Percentiles rank a stretch among this genome's conserved stretches.
Conservation (phyloP, 2,329 filamentous ascomycete genomes). For the Trichoderma harzianum region DNA sequence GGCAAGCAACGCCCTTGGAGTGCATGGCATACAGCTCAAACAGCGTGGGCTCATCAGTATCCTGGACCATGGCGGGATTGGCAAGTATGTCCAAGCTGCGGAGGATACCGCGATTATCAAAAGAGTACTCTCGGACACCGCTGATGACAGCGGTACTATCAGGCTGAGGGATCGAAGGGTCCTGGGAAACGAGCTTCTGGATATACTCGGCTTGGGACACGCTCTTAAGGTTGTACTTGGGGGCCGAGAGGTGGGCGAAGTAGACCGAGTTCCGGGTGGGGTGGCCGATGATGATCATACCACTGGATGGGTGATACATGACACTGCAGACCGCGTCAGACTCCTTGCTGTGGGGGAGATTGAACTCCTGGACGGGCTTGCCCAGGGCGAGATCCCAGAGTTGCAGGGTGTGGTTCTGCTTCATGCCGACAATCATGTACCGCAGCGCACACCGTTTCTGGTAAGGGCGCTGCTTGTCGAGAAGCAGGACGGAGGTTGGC, state of each 20-base stretch:
- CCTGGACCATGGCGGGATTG: conserved; percentile 61
- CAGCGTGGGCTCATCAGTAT: conserved; percentile 66
- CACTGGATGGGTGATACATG: conserved; percentile 85
- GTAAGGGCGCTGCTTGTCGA: conserved; percentile 94
- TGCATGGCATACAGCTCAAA: conserved; percentile 98
- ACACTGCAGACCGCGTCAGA: conserved; percentile 98
- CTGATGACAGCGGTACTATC: conserved; percentile 97
- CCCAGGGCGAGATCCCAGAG: conserved; percentile 95
- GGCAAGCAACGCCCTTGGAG: conserved; percentile 89
- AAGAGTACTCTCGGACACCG: conserved; percentile 91
- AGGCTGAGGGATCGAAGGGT: conserved; percentile 71
- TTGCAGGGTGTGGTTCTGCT: conserved; percentile 98
- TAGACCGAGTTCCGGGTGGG: conserved; percentile 97
- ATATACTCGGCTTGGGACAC: conserved; percentile 89
- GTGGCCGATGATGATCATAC: conserved; percentile 92
- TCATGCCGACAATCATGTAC: conserved; percentile 96
- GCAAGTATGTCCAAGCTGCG: conserved; percentile 87
- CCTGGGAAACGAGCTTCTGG: conserved; percentile 69
- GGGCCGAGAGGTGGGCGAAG: conserved; percentile 91
- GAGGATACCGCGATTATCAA: conserved; percentile 79
- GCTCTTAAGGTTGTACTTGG: conserved; percentile 79
- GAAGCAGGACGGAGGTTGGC: conserved; percentile 91
- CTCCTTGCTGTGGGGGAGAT: conserved; percentile 92
- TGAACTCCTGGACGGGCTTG: conserved; percentile 95
- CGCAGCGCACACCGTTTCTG: conserved; percentile 84